Evolutionary conservation across 345 rosid species (phyloP).

Genomic region (Lepidium aucheri): DNA sequence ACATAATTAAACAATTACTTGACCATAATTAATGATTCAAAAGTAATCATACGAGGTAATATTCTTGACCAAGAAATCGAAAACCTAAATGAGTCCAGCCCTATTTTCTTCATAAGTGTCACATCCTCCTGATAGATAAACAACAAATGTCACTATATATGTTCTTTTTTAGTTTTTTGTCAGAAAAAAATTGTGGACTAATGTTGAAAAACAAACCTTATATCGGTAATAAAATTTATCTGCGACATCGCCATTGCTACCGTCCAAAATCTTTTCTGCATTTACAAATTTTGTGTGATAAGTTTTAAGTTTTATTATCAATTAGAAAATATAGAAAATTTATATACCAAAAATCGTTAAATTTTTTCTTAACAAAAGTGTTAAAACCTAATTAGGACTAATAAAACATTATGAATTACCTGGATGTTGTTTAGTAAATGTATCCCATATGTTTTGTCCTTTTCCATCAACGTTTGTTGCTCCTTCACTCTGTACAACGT

Average conservation of each 20-base stretch:
- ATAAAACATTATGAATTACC: not conserved
- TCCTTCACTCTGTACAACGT: constrained; percentile 17
- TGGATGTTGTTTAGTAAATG: constrained; percentile 17
- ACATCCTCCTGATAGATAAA: constrained; percentile 32
- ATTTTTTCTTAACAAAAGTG: no score
- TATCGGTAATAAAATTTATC: constrained; percentile 31
- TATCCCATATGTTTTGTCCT: constrained; percentile 30
- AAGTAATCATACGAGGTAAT: constrained; percentile 32
- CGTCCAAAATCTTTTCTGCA: constrained; percentile 33
- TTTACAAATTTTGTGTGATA: not conserved
- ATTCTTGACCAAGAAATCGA: constrained; percentile 51
- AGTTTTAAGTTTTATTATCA: no score
- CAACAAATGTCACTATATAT: not conserved
- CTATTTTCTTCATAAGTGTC: constrained; percentile 31
- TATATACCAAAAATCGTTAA: no score
- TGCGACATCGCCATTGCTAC: constrained; percentile 38
- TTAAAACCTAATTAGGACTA: not conserved
- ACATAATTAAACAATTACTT: not conserved
- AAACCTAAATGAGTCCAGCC: constrained; percentile 38
- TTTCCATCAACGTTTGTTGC: constrained; percentile 19
- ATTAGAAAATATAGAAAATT: no score
- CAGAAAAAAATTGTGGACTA: not conserved
- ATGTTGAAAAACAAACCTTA: constrained; percentile 21
- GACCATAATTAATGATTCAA: not conserved
- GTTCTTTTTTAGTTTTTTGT: no score